These are phyloP conservation scores for Solanum lycopersicoides DNA, from an alignment of 257 asterid genomes.

Conservation along the genomic window DNA sequence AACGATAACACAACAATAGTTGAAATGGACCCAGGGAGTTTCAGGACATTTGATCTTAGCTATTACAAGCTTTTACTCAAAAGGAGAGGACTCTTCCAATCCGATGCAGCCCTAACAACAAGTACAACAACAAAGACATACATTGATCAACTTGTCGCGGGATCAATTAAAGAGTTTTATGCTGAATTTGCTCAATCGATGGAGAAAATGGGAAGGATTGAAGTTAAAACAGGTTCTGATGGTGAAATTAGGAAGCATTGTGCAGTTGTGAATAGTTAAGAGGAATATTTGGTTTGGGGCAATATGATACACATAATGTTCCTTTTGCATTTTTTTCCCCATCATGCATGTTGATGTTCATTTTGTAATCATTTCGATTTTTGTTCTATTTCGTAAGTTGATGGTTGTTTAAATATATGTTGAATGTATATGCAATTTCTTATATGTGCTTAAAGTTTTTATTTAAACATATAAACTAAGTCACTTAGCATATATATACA, in stretches of 20 bases:
- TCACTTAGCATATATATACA: too few species aligned
- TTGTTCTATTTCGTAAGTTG: neutral
- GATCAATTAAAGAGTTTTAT: constrained; percentile 23
- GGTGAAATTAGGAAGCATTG: constrained; percentile 61
- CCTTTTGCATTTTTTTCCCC: neutral
- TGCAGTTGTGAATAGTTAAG: constrained; percentile 42
- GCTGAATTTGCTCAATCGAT: constrained; percentile 42
- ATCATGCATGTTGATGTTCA: neutral
- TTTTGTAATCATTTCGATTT: neutral
- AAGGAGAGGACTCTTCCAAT: constrained; percentile 52
- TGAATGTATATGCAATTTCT: neutral
- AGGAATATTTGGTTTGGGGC: neutral
- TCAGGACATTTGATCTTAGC: constrained; percentile 58
- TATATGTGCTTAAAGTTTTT: too few species aligned
- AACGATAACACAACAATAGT: constrained; percentile 32
- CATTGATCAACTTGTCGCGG: constrained; percentile 23
- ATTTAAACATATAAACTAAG: too few species aligned
- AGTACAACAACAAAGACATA: constrained; percentile 25
- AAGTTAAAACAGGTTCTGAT: constrained; percentile 39
- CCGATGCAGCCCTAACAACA: constrained; percentile 46
- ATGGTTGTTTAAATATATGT: neutral
- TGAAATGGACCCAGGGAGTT: constrained; percentile 70
- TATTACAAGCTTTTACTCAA: constrained; percentile 46
- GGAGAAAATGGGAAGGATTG: constrained; percentile 64
- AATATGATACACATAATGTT: neutral